Base-by-base conservation (phyloP, 148 eudicot genomes). In the Silene uniflora region DNA sequence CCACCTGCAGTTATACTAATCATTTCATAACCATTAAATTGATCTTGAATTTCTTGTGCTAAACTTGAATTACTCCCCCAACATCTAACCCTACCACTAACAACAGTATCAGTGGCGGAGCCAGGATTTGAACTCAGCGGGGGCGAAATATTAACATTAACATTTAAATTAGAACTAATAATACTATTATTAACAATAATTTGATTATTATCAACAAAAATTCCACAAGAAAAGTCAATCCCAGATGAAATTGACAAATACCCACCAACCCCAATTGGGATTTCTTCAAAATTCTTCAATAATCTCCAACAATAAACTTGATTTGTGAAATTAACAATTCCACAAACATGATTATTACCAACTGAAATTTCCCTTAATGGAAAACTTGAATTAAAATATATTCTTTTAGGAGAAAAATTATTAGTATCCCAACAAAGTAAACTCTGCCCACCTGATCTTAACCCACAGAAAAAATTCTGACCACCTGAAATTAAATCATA, bases 401-500 rank as follows among this genome's bases (percentile, higher is more conserved):
- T 68, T 32, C 98, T 78, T 73, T 89, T 92, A 0, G 93, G 88
- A n/a, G 10, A 4, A 71, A 89, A 88, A 27, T 63, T 73, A 1
- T 16, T 32, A 11, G 84, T 73, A 77, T 92, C 82, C 97, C 97
- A 94, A 78, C 97, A 94, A 47, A 92, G 55, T 23, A 94, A 81
- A 27, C 72, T 81, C 61, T 42, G 42, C 12, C 96, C 97, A 66
- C 96, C 97, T 64, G 91, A 86, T 12, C 89, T 77, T 3, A 90
- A 69, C 6, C 85, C 98, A 84, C 97, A 91, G 82, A 94, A 83
- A 69, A 86, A 79, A 76, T 75, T 82, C 58, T 69, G 80, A 52
- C 97, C 97, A 56, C 93, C 98, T 71, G 93, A 74, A 76, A 94
- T 79, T 67, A 80, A 80, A 70, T 86, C 86, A 78, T 83, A 95